Conservation (phyloP, 306 rosid genomes). For the Abrus pulchellus region DNA sequence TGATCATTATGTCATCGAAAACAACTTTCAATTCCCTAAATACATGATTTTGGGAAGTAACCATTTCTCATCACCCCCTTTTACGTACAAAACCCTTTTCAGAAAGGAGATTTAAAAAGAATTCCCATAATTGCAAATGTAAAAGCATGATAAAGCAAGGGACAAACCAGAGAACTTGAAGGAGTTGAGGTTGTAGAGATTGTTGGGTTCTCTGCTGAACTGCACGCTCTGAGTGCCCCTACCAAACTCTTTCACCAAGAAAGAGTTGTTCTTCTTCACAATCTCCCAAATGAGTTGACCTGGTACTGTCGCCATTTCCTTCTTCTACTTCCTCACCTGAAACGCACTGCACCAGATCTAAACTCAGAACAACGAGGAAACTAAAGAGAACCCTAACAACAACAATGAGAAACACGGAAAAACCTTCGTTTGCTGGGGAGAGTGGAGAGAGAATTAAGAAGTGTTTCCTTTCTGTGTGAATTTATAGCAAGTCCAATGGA, state of each 20-base stretch:
- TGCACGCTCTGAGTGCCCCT: constrained; percentile 74
- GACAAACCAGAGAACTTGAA: constrained; percentile 81
- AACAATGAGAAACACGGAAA: background rate
- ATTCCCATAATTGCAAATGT: background rate
- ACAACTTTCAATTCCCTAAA: background rate
- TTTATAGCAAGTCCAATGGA: constrained; percentile 50
- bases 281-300: constrained; percentile 95
- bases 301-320: constrained; percentile 77
- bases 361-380: background rate
- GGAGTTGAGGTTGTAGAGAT: constrained; percentile 80
- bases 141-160: background rate
- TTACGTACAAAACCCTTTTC: background rate
- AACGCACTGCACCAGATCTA: constrained; percentile 34
- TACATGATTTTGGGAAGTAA: background rate
- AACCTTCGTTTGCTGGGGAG: constrained; percentile 17
- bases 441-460: constrained; percentile 6
- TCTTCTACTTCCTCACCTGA: constrained; percentile 43
- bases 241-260: constrained; percentile 89
- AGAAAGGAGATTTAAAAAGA: background rate
- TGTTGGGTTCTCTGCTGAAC: constrained; percentile 90
- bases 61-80: background rate
- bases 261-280: constrained; percentile 87
- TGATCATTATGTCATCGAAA: background rate
- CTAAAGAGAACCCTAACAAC: background rate
- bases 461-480: background rate